Evolutionary conservation across 768 basidiomycete species (phyloP), one percentile per base, ranked within the genome.

Genomic region (Tricholoma matsutake): DNA sequence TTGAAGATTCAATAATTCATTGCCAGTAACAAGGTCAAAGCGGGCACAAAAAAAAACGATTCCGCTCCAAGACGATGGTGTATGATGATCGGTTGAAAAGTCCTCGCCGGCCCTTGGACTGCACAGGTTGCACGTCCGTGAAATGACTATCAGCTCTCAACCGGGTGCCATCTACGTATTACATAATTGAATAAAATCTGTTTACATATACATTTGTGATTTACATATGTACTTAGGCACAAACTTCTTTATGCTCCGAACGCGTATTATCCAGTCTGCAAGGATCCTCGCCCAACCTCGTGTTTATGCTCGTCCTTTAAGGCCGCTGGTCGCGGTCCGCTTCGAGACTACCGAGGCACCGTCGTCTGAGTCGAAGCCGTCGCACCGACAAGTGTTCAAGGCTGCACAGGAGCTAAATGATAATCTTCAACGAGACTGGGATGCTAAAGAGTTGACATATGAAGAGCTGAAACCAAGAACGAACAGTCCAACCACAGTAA

Each of bases 391-490:
- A 25, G 70, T 68, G 7, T 69, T 65, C 61, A 80, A 76, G 64
- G 75, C 66, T 8, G 72, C 71, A 11, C 65, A 71, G 22, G 72
- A 82, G 53, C 69, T 65, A 22, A 63, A 70, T 14, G 75, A 83
- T 59, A 76, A 78, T 63, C 68, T 77, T 61, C 86, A 85, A 68
- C 78, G 82, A 64, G 91, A 93, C 65, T 96, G 94, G 94, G 86
- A 83, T 65, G 82, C 86, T 14, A 85, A 83, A 43, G 77, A 86
- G 22, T 74, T 97, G 56, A 79, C 81, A 0, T 98, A 96, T 70
- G 89, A 89, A 34, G 85, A 93, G 63, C 75, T 98, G 32, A 89
- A 96, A 68, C 87, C 88, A 2, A 85, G 82, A 64, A 94, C 93
- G 0, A 73, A 86, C 65, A 87, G 84, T 66, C 96, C 96, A 3